Evolutionary conservation across 2,329 filamentous ascomycete genomes (phyloP).

Genomic region (Scedosporium boydii): DNA sequence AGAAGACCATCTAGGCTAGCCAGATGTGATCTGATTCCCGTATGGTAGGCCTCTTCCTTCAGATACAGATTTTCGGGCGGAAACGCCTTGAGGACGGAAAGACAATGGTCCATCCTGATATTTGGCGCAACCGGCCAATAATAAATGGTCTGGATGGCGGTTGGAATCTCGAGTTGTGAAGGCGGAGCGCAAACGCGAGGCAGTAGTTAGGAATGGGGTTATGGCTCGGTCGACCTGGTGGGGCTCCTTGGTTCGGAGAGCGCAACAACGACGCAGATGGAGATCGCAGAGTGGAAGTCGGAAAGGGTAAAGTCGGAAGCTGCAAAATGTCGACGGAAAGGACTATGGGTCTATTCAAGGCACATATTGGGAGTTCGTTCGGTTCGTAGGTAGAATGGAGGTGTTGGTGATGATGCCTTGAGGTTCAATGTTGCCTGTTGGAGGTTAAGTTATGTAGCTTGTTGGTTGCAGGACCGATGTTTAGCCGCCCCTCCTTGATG

Average conservation of each 20-base stretch:
- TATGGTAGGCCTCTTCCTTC: slow-evolving; percentile 4
- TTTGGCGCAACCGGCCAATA: not conserved
- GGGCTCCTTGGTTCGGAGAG: not conserved
- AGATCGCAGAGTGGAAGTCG: no score
- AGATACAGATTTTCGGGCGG: not conserved
- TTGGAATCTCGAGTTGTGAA: no score
- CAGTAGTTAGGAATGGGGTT: no score
- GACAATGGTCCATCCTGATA: not conserved
- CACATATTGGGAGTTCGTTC: not conserved
- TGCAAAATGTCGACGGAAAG: no score
- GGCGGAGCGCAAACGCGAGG: no score
- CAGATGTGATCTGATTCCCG: slow-evolving; percentile 3
- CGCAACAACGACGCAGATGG: not conserved
- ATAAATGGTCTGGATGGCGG: no score
- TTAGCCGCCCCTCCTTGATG: slow-evolving; percentile 5
- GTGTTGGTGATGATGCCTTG: not conserved
- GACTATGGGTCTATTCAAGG: no score
- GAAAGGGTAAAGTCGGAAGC: no score
- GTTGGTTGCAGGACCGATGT: slow-evolving; percentile 2
- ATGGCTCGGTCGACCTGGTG: no score
- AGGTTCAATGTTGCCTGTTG: not conserved
- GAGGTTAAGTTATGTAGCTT: not conserved
- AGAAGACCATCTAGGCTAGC: not conserved
- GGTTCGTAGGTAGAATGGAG: not conserved
- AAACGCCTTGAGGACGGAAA: slow-evolving; percentile 1